Percentiles rank a stretch among this genome's conserved stretches.
These are phyloP conservation scores for Yarrowia deformans DNA, from an alignment of 805 yeast species.

Conservation along the genomic window DNA sequence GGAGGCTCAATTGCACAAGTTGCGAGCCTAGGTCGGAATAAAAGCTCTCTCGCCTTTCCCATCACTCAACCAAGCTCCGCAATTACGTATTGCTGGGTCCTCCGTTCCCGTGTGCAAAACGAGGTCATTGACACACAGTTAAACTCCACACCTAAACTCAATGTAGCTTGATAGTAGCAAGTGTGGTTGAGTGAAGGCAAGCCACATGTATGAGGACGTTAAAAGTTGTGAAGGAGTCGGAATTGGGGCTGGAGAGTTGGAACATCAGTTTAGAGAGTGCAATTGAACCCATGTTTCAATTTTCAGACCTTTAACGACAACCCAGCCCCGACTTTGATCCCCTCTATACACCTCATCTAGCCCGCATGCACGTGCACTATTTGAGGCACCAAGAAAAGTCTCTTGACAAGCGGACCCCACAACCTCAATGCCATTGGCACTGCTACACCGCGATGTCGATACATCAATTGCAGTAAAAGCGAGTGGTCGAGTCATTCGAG, in stretches of 20 bases:
- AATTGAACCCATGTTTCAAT: background rate
- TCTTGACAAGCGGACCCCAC: background rate
- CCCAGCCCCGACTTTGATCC: background rate
- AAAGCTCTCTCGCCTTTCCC: background rate
- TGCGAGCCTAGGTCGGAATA: background rate
- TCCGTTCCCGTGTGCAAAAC: background rate
- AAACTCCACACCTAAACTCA: conserved; percentile 12
- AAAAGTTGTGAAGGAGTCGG: background rate
- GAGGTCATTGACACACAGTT: conserved; percentile 15
- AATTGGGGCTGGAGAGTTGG: background rate
- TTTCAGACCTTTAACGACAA: background rate
- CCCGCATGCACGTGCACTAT: conserved; percentile 36
- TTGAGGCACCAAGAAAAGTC: conserved; percentile 27
- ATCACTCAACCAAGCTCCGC: background rate
- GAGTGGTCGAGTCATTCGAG: background rate
- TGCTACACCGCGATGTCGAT: background rate
- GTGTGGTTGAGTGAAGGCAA: conserved; percentile 9
- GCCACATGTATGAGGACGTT: background rate
- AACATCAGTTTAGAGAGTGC: background rate
- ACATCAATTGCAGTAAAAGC: background rate
- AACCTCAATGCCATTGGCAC: background rate
- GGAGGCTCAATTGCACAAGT: background rate
- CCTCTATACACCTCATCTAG: conserved; percentile 7
- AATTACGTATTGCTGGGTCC: conserved; percentile 10
- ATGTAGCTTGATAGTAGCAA: conserved; percentile 25